phyloP scores from a whole-genome alignment of 805 yeast genomes.

The Yamadazyma olivae region DNA sequence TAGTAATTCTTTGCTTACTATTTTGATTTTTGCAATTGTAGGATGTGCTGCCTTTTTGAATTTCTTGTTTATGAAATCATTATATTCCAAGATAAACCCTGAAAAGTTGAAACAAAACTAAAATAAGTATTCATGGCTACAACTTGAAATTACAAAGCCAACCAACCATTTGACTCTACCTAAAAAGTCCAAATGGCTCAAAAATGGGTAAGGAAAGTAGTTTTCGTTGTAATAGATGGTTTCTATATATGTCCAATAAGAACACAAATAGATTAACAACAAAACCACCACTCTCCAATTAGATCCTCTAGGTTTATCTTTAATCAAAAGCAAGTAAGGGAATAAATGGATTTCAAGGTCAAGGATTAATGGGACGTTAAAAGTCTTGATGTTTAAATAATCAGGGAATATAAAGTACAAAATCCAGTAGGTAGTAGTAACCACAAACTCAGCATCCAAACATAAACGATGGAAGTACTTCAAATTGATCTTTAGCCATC shows the following conservation, averaged over 20 bases:
- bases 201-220: slow-evolving; percentile 10
- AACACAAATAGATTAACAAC: slow-evolving; percentile 9
- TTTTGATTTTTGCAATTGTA: slow-evolving; percentile 47
- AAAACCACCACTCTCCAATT: slow-evolving; percentile 1
- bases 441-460: slow-evolving; percentile 20
- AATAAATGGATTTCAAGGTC: slow-evolving; percentile 25
- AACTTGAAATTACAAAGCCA: slow-evolving; percentile 2
- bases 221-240: slow-evolving; percentile 4
- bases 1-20: slow-evolving; percentile 38
- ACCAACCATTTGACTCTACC: slow-evolving; percentile 6
- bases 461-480: slow-evolving; percentile 9
- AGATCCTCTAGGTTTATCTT: not conserved
- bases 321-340: slow-evolving; percentile 19
- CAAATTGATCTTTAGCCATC: not conserved
- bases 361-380: slow-evolving; percentile 14
- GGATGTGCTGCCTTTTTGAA: slow-evolving; percentile 29
- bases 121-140: slow-evolving; percentile 7
- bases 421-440: slow-evolving; percentile 22
- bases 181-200: slow-evolving; percentile 1
- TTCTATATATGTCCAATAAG: slow-evolving; percentile 18
- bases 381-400: slow-evolving; percentile 14
- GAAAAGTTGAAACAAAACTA: not conserved
- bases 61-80: slow-evolving; percentile 24
- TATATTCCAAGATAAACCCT: slow-evolving; percentile 16
- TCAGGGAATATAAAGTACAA: slow-evolving; percentile 15